phyloP scores from a whole-genome alignment of 495 filamentous ascomycete species.

The Evansstolkia leycettana region DNA sequence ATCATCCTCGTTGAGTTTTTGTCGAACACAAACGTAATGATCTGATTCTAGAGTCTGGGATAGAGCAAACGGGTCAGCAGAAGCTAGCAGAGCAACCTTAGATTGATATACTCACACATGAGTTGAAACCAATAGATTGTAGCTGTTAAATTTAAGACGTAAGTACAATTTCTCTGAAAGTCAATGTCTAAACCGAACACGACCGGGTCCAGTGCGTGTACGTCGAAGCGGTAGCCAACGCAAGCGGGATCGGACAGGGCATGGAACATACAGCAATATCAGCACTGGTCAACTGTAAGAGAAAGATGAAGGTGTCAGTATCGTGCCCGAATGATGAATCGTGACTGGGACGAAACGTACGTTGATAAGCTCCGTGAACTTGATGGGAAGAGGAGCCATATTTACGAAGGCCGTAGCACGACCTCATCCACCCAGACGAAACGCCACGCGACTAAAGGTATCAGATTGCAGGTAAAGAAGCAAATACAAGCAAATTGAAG shows the following conservation, averaged over 20 bases:
- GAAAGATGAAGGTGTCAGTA: constrained; percentile 13
- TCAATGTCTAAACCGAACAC: too few species aligned
- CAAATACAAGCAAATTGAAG: constrained; percentile 7
- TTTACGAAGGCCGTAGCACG: constrained; percentile 37
- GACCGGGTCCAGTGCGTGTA: too few species aligned
- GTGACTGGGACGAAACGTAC: constrained; percentile 34
- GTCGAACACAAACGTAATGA: constrained; percentile 85
- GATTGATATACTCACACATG: constrained; percentile 58
- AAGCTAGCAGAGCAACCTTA: constrained; percentile 1
- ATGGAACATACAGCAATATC: constrained; percentile 63
- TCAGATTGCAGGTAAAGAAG: constrained; percentile 15
- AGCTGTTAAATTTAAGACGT: too few species aligned
- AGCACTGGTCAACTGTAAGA: constrained; percentile 53
- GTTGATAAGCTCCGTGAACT: constrained; percentile 87
- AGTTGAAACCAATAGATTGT: constrained; percentile 87
- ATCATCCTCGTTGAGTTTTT: constrained; percentile 69
- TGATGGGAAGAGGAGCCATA: constrained; percentile 79
- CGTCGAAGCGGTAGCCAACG: not conserved
- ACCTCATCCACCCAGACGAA: constrained; percentile 36
- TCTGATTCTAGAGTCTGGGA: constrained; percentile 92
- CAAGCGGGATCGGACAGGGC: not conserved
- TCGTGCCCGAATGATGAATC: not conserved
- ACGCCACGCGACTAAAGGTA: constrained; percentile 26
- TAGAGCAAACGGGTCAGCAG: constrained; percentile 7
- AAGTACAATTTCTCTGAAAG: too few species aligned